These are phyloP conservation scores for Ophiosphaerella korrae DNA, from an alignment of 2,329 filamentous ascomycete species.

Conservation along the genomic window DNA sequence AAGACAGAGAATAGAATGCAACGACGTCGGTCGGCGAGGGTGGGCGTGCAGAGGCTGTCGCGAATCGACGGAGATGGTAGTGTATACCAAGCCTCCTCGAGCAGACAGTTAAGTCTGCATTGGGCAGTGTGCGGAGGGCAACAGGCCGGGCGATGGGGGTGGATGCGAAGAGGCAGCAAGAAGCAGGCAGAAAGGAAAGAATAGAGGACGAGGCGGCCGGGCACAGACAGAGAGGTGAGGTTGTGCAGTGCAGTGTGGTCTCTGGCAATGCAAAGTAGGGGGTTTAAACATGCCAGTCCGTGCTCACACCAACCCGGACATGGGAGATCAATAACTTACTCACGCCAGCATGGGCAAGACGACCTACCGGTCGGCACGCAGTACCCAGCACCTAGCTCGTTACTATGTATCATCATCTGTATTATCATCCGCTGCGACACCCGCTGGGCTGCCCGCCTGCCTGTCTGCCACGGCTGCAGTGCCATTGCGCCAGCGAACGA, in stretches of 20 bases:
- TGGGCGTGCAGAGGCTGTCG: constrained; percentile 42
- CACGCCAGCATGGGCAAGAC: constrained; percentile 7
- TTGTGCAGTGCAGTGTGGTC: constrained; percentile 10
- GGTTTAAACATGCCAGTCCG: constrained; percentile 8
- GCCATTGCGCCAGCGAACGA: not conserved
- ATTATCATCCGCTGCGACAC: not conserved
- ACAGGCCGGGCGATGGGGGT: constrained; percentile 27
- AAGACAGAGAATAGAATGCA: constrained; percentile 46
- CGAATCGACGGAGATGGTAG: constrained; percentile 47
- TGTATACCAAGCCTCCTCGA: constrained; percentile 48
- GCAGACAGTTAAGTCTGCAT: constrained; percentile 47
- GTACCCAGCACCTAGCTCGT: too few relatives aligned
- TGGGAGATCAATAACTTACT: constrained; percentile 21
- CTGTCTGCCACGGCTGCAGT: not conserved
- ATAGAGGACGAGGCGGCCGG: constrained; percentile 40
- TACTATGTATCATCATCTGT: too few relatives aligned
- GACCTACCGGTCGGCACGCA: too few relatives aligned
- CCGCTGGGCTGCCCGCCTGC: not conserved
- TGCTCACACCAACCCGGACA: constrained; percentile 9
- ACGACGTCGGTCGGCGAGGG: constrained; percentile 31
- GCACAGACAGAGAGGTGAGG: constrained; percentile 28
- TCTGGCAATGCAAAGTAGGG: constrained; percentile 20
- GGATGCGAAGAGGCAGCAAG: constrained; percentile 28
- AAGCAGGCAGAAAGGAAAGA: constrained; percentile 30
- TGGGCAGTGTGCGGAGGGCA: constrained; percentile 35